Evolutionary conservation across 192 early-diverging fungal species (phyloP), one percentile per base, ranked within the genome.

Genomic region (Spinellus fusiger): DNA sequence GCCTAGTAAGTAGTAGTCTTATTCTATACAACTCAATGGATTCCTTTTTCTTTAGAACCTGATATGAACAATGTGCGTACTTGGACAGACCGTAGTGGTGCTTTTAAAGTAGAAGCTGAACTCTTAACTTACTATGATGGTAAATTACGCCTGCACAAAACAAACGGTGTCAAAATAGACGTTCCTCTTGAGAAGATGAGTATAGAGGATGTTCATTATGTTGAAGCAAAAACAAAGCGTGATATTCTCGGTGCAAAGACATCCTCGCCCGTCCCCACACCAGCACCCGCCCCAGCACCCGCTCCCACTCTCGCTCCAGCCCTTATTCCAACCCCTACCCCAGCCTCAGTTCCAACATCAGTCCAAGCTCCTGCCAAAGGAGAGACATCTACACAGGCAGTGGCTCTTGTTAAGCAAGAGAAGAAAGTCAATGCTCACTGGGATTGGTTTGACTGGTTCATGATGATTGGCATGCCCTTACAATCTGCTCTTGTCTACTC

Each of bases 401-500:
- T 40, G 29, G 51, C 61, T 64, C 8, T 76, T 66, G 3, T 61
- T 50, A 27, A 62, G 53, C 33, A 70, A 65, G 35, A 73, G 53
- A 59, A 84, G 40, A 74, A 66, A 8, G 51, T 77, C 50, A 80
- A 89, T 66, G 78, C 86, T 40, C 89, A 88, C 33, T 98, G 91
- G 70, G 90, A 98, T 59, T 98, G 96, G 96, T 88, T 87, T 58
- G 93, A 96, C 40, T 96, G 91, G 71, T 87, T 98, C 31, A 79
- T 95, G 55, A 83, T 84, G 66, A 81, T 86, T 22, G 88, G 85
- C 13, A 64, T 89, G 35, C 77, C 86, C 2, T 82, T 89, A 20
- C 80, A 87, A 28, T 86, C 92, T 65, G 87, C 96, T 25, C 71
- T 83, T 1, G 81, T 79, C 18, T 96, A 95, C 73, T 89, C 92